Evolutionary conservation across 306 rosid genomes (phyloP).

Genomic region (Ceratonia siliqua): DNA sequence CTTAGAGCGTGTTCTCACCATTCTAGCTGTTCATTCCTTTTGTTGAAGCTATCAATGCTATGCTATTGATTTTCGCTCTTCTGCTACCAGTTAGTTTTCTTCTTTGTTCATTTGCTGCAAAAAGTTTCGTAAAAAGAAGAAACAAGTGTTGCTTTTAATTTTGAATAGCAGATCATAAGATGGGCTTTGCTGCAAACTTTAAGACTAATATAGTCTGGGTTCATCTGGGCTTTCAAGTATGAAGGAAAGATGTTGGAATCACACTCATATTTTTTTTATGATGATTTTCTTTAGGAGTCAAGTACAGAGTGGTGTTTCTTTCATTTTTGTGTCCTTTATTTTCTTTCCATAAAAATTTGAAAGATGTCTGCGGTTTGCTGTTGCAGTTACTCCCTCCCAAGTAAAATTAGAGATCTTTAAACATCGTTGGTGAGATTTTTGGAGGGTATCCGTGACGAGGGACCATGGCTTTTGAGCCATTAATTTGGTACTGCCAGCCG

Average conservation of each 20-base stretch:
- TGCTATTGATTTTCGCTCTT: neutral
- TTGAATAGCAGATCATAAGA: neutral
- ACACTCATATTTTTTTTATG: constrained; percentile 3
- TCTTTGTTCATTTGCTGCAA: neutral
- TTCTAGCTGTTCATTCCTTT: neutral
- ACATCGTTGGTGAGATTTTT: constrained; percentile 17
- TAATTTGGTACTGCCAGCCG: constrained; percentile 83
- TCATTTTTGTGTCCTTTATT: neutral
- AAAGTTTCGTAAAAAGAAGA: neutral
- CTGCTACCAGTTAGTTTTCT: neutral
- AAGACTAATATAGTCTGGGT: neutral
- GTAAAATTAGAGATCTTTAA: neutral
- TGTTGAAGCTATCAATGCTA: neutral
- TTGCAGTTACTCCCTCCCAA: constrained; percentile 24
- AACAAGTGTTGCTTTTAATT: neutral
- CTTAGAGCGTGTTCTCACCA: neutral
- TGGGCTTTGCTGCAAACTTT: neutral
- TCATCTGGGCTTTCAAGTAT: constrained; percentile 13
- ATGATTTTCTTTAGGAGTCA: neutral
- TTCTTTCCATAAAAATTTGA: neutral
- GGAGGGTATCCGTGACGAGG: neutral
- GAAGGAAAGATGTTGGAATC: constrained; percentile 14
- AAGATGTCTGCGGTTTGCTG: constrained; percentile 19
- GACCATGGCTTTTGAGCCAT: constrained; percentile 56
- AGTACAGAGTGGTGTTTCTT: neutral